Evolutionary conservation across 1,284 basidiomycete genomes (phyloP), one percentile per base, ranked within the genome.

Genomic region (Microbotryum silenes-acaulis): DNA sequence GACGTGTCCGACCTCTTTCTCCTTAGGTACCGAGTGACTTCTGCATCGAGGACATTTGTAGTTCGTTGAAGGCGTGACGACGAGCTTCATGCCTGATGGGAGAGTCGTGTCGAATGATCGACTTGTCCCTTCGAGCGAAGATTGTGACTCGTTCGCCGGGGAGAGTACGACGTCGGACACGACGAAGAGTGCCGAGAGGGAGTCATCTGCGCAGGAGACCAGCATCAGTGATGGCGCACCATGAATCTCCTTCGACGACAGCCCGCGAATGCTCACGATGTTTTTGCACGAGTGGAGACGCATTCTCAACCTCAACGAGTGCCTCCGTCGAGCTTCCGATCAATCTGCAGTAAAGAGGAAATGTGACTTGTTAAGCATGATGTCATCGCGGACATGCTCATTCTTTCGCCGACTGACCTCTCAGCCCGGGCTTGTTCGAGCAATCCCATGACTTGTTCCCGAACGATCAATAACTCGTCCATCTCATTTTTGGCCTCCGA

Each of bases 11-110:
- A 18, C 25, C 33, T 33, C 12, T n/a, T n/a, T 27, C 33, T 53
- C 21, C 33, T 31, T 53, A 10, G 53, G 50, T 29, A 63, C n/a
- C 5, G 48, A 83, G 72, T 81, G 85, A 7, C 82, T 84, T 88
- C 89, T 90, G 74, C 89, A 91, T 20, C 88, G 79, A 4, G 86
- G 85, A 72, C 89, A 90, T 72, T 89, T 88, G 16, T 77, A 70
- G 44, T 74, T 67, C 7, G 71, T 73, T 2, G 86, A 81, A 6
- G 85, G 83, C 7, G 79, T 76, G 7, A 88, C 61, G 6, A 64
- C 62, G 29, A 77, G 50, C 2, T 54, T 51, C 8, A 72, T 63
- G 1, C 21, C 76, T 10, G 79, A 78, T 6, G 72, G 74, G 4
- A 83, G 21, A 50, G 20, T 25, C 6, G 33, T 53, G 48, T 18